Percentiles rank a stretch among this genome's conserved stretches.
These are phyloP conservation scores for Cochliopodium minus DNA, from an alignment of 208 protist species.

Conservation along the genomic window DNA sequence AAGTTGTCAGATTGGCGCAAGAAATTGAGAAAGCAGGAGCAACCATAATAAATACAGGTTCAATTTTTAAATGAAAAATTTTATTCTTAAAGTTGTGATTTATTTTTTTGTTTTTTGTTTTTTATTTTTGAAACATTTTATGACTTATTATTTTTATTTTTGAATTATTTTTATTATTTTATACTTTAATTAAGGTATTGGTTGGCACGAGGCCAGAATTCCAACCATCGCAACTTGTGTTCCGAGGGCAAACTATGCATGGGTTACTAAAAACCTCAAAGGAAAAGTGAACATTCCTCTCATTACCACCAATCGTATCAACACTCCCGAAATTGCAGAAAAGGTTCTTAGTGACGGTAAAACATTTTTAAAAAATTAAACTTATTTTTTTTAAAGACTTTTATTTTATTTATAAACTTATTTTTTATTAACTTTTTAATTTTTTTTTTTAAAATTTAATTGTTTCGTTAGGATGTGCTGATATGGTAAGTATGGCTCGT, in stretches of 20 bases:
- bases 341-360: slow-evolving; percentile 37
- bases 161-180: no score
- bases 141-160: no score
- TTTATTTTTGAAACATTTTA: no score
- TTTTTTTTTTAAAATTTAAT: slow-evolving; percentile 26
- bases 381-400: not conserved
- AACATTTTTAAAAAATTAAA: slow-evolving; percentile 3
- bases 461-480: slow-evolving; percentile 26
- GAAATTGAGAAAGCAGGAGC: no score
- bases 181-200: slow-evolving; percentile 80
- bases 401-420: not conserved
- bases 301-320: slow-evolving; percentile 64
- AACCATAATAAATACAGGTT: no score
- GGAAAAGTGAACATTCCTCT: slow-evolving; percentile 41
- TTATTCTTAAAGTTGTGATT: no score
- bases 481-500: slow-evolving; percentile 37
- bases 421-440: slow-evolving; percentile 19
- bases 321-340: slow-evolving; percentile 57
- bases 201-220: slow-evolving; percentile 77
- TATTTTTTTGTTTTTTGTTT: no score
- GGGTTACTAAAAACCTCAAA: slow-evolving; percentile 41
- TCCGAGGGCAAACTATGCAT: slow-evolving; percentile 56
- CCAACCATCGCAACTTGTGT: slow-evolving; percentile 70
- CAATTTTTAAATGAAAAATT: no score
- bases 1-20: not conserved